Base-by-base conservation (phyloP, 163 green algal genomes). In the Prototheca stagnorum region DNA sequence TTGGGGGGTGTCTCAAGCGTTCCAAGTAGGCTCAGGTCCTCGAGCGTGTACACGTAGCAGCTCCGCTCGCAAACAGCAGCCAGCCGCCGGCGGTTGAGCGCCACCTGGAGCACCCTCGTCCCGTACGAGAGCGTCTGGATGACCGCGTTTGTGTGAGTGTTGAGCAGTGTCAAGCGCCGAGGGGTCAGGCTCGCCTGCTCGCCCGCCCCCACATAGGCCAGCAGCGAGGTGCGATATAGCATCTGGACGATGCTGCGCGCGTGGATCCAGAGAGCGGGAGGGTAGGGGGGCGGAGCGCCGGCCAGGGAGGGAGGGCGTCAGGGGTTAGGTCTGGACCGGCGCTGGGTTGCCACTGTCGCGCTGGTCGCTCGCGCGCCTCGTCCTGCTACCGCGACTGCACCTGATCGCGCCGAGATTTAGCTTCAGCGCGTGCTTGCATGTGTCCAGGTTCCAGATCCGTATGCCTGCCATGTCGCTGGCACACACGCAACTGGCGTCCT, bases 191-290 rank as follows among this genome's bases (percentile, higher is more conserved):
- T 50, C 3, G 72, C 60, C 56, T 78, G 65, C 54, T 72, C 65
- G 20, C 59, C 71, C 44, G 79, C 77, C 0, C 81, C 81, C 22
- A 87, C 78, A 36, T 79, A 82, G 1, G 73, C 81, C 51, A 92
- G 31, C 17, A 92, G 59, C 57, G 66, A 82, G 16, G 78, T 86
- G 54, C 74, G 81, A 56, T 83, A 90, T 2, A 92, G 71, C 81
- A 91, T 91, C 44, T 85, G 68, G 17, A 62, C 64, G 7, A 78
- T 56, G 28, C 79, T 89, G 74, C 48, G 28, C n/a, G n/a, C n/a
- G n/a, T n/a, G n/a, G n/a, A n/a, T n/a, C n/a, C n/a, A n/a, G 31
- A 37, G 31, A 37, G 31, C 11, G 31, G 31, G 31, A 12, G 31
- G 31, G 31, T 12, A 37, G 31, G 11, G 31, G 31, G 31, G 31